Evolutionary conservation across 495 filamentous ascomycete species (phyloP), one percentile per base, ranked within the genome.

Genomic region (Lindgomyces ingoldianus): DNA sequence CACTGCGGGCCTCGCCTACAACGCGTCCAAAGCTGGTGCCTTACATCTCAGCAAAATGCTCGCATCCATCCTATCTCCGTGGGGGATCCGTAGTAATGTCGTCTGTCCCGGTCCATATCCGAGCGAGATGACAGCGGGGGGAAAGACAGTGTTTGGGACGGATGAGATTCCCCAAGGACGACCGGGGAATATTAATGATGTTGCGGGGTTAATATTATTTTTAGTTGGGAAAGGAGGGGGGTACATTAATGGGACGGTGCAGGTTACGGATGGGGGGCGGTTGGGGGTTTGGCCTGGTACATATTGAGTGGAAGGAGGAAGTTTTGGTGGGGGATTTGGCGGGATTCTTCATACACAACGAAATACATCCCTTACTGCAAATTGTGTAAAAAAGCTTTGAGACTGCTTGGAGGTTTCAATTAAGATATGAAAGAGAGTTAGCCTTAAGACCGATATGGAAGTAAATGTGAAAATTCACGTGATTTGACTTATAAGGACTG

Each of bases 131-230:
- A 78, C 86, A 2, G 75, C 75, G 1, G 42, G 77, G 25, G 22
- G 50, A 44, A 61, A 83, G 12, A 78, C 80, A 4, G 79, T 72
- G 4, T 81, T 80, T 52, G 75, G 75, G 0, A 72, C 76, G 1
- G 60, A 68, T 9, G 75, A 80, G 55, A 80, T 87, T 41, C 85
- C 87, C 0, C 70, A 81, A 3, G 79, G 79, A 4, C 67, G 81
- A 29, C 74, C 79, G 41, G 86, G 85, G 2, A 74, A 72, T 0
- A 75, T 80, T 3, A 81, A 87, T 65, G 87, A 89, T 58, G 84
- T 89, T 80, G 83, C 82, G 0, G 86, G 84, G 8, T 69, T 77
- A 18, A 81, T 87, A 50, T 70, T 90, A 16, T 89, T 83, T 73
- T 73, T 89, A 24, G 80, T 84, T 4, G 85, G 83, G 18, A 79